Evolutionary conservation across 768 basidiomycete genomes (phyloP), one percentile per base, ranked within the genome.

Genomic region (Cystoderma amianthinum): DNA sequence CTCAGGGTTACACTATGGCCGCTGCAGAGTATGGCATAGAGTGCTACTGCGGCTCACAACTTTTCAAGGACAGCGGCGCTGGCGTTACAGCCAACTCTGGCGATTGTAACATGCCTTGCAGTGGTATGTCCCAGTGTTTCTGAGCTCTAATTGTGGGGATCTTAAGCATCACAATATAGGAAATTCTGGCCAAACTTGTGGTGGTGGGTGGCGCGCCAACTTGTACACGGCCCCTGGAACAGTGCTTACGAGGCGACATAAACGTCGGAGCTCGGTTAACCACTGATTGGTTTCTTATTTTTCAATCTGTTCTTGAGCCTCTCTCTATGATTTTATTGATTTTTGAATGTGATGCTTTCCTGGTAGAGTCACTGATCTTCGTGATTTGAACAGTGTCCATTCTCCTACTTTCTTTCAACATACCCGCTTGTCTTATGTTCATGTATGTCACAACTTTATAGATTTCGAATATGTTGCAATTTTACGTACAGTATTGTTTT

Each of bases 1-100:
- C 39, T 13, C 50, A 41, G 17, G 59, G 62, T 1, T 61, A 50
- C 38, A 53, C 47, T 10, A 55, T 64, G 41, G 66, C 66, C 22
- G 66, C 55, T 10, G 56, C 59, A 5, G 60, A 67, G 37, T 54
- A 60, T 39, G 63, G 62, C 3, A 41, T 38, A 5, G 57, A 68
- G 42, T 67, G 65, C 42, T 60, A 55, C 42, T 68, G 66, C 43
- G 64, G 62, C 17, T 52, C 54, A 3, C 44, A 55, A 36, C 21
- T 63, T 19, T 47, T 39, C 48, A 54, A 51, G 38, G 48, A 55
- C 4, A 44, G 44, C 32, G 54, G 53, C 4, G 44, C 44, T 7
- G 55, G 63, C 30, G 43, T 47, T 30, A 16, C 42, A 4, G 45
- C 50, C 5, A 34, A 45, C 32, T 24, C 48, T 16, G 41, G 38